Percentiles rank a stretch among this genome's conserved stretches.
phyloP scores from a whole-genome alignment of 768 basidiomycete genomes.

The Leccinum rimulosum region DNA sequence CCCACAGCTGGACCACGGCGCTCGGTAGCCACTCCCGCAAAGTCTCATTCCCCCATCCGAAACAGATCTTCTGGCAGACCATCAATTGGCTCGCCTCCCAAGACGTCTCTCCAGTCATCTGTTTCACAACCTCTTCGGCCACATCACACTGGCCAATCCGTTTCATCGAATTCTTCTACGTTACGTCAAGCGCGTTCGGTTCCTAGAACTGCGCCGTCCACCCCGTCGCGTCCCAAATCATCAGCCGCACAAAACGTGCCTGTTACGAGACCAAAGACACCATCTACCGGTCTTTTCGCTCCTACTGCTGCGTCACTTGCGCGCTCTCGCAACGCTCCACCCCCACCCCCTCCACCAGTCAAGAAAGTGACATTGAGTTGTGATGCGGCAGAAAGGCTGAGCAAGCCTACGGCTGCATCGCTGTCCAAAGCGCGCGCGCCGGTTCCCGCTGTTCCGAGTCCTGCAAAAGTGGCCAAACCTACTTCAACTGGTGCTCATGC shows the following conservation, averaged over 20 bases:
- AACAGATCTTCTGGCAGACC: slow-evolving; percentile 22
- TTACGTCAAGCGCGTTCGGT: slow-evolving; percentile 23
- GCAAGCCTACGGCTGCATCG: slow-evolving; percentile 82
- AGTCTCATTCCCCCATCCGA: slow-evolving; percentile 28
- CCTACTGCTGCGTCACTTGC: slow-evolving; percentile 85
- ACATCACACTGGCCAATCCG: slow-evolving; percentile 43
- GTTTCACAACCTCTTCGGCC: slow-evolving; percentile 36
- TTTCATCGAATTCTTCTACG: slow-evolving; percentile 32
- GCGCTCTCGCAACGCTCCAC: slow-evolving; percentile 53
- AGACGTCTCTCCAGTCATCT: slow-evolving; percentile 34
- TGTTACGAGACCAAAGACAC: slow-evolving; percentile 52
- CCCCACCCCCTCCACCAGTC: slow-evolving; percentile 43
- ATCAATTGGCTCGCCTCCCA: slow-evolving; percentile 24
- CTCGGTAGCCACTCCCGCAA: slow-evolving; percentile 22
- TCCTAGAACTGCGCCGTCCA: slow-evolving; percentile 31
- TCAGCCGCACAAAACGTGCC: slow-evolving; percentile 23
- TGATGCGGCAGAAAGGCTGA: slow-evolving; percentile 61
- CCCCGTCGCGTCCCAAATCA: slow-evolving; percentile 38
- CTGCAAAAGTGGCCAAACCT: slow-evolving; percentile 30
- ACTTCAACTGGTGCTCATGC: slow-evolving; percentile 28
- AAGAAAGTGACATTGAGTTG: slow-evolving; percentile 56
- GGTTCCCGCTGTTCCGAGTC: slow-evolving; percentile 12
- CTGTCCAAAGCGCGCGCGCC: slow-evolving; percentile 56
- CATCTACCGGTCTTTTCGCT: slow-evolving; percentile 68
- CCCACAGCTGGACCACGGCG: slow-evolving; percentile 23